Evolutionary conservation across 208 protist species (phyloP).

Genomic region (Crithidia mellificae): DNA sequence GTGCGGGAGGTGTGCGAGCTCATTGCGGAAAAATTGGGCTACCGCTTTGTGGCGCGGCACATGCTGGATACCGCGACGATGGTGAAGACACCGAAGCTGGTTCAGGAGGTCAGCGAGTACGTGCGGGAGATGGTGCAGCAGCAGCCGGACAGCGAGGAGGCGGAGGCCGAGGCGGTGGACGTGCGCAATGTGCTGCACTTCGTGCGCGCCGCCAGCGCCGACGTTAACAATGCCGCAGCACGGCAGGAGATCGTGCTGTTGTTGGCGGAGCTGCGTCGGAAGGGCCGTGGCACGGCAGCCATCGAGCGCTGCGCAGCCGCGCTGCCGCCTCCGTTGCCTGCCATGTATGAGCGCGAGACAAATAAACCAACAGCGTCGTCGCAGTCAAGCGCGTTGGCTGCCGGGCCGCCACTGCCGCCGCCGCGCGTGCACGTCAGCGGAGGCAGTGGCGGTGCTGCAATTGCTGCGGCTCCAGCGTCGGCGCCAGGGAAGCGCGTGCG

Average conservation of each 20-base stretch:
- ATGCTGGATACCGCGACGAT: conserved; percentile 48
- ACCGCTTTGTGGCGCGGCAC: conserved; percentile 72
- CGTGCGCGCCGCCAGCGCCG: conserved; percentile 59
- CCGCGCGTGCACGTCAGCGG: conserved; percentile 4
- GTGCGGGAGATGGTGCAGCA: conserved; percentile 39
- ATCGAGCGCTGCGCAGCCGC: conserved; percentile 33
- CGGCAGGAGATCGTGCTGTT: conserved; percentile 48
- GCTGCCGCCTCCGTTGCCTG: conserved; percentile 27
- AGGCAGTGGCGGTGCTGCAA: background rate
- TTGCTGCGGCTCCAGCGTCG: conserved; percentile 3
- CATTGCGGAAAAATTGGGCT: conserved; percentile 46
- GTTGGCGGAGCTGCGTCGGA: conserved; percentile 40
- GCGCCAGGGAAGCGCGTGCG: conserved; percentile 26
- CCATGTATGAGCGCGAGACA: conserved; percentile 38
- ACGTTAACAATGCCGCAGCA: conserved; percentile 47
- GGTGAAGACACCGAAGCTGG: conserved; percentile 67
- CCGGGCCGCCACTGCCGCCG: conserved; percentile 12
- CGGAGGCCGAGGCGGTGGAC: conserved; percentile 36
- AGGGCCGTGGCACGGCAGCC: conserved; percentile 3
- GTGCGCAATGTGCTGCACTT: conserved; percentile 63
- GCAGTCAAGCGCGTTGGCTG: conserved; percentile 1
- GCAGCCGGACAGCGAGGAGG: conserved; percentile 28
- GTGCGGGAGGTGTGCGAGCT: conserved; percentile 52
- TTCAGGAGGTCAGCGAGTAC: conserved; percentile 79
- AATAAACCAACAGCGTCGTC: conserved; percentile 16